A percentile compares a stretch with the other conserved stretches of the same genome.
Evolutionary conservation across 768 basidiomycete genomes (phyloP).

Genomic region (Hericium erinaceus): DNA sequence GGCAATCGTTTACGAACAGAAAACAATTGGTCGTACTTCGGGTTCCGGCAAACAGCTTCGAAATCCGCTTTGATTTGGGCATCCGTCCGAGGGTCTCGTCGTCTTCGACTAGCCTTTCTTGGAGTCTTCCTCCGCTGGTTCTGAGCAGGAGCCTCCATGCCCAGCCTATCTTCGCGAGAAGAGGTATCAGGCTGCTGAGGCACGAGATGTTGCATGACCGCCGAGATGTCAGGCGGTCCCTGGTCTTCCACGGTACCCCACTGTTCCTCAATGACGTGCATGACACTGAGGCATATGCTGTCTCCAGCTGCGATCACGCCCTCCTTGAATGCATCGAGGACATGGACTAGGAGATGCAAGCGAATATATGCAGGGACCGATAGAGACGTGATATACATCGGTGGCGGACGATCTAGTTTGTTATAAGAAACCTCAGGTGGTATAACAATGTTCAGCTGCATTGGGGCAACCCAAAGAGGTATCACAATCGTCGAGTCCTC

Average conservation of each 20-base stretch:
- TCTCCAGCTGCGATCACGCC: conserved; percentile 53
- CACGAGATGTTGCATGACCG: conserved; percentile 54
- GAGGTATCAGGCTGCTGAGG: conserved; percentile 16
- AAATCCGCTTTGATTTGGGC: conserved; percentile 45
- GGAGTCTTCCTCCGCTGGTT: conserved; percentile 12
- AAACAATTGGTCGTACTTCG: conserved; percentile 50
- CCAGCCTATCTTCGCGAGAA: background rate
- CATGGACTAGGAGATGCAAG: conserved; percentile 63
- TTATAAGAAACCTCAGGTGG: conserved; percentile 35
- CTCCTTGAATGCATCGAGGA: conserved; percentile 47
- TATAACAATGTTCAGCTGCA: conserved; percentile 60
- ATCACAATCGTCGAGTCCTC: conserved; percentile 36
- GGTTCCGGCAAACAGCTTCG: conserved; percentile 31
- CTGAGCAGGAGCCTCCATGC: conserved; percentile 4
- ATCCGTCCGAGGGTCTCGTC: conserved; percentile 36
- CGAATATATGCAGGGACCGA: conserved; percentile 73
- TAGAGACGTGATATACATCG: conserved; percentile 67
- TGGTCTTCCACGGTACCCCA: conserved; percentile 59
- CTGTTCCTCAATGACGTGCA: conserved; percentile 61
- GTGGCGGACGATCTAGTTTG: conserved; percentile 42
- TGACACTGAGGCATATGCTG: conserved; percentile 61
- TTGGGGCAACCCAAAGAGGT: conserved; percentile 54
- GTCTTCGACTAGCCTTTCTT: conserved; percentile 15
- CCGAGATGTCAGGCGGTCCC: conserved; percentile 69
- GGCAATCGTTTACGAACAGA: conserved; percentile 55